Evolutionary conservation across 106 monocot species (phyloP).

Genomic region (Gastrodia elata): DNA sequence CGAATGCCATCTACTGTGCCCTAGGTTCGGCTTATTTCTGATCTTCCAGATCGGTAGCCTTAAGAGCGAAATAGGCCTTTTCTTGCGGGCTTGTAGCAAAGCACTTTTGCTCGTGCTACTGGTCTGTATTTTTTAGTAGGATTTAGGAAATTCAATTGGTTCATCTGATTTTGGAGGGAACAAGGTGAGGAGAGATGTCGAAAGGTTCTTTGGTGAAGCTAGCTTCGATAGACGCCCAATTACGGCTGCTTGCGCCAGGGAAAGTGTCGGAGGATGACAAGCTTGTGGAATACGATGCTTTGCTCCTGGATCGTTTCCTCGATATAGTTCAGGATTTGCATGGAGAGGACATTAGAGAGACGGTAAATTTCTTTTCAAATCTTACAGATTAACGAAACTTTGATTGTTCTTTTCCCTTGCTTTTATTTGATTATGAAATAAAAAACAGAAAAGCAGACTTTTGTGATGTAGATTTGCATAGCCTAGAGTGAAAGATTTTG

Average conservation of each 20-base stretch:
- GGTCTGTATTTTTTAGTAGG: background rate
- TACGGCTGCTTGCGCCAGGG: conserved; percentile 71
- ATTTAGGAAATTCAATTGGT: background rate
- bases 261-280: conserved; percentile 99
- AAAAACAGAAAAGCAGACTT: background rate
- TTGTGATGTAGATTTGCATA: background rate
- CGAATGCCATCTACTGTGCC: background rate
- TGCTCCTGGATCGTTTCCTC: conserved; percentile 88
- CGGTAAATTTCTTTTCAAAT: conserved; percentile 27
- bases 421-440: background rate
- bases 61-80: background rate
- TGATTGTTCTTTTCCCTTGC: background rate
- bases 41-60: background rate
- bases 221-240: conserved; percentile 84
- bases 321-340: conserved; percentile 88
- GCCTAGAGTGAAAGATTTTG: background rate
- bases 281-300: conserved; percentile 89
- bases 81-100: background rate
- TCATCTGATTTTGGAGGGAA: background rate
- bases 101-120: background rate
- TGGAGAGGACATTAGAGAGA: conserved; percentile 60
- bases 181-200: conserved; percentile 20
- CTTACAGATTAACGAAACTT: background rate
- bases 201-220: conserved; percentile 45
- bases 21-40: background rate